Evolutionary conservation across 2,329 filamentous ascomycete genomes (phyloP).

Genomic region (Chalaropsis thielavioides): DNA sequence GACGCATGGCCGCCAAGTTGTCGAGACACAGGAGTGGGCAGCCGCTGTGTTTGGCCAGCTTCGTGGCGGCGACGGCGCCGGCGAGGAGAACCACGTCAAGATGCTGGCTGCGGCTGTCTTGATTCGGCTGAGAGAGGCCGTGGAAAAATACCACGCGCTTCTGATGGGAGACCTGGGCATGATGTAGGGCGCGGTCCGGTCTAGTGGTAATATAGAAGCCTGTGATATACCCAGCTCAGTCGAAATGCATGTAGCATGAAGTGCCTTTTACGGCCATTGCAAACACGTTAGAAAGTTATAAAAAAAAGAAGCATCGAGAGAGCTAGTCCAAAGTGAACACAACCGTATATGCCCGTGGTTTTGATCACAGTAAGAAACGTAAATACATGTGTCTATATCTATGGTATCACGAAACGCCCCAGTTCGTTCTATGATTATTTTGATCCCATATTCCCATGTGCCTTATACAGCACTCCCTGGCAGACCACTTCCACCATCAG

Average conservation of each 20-base stretch:
- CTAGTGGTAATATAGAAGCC: background rate
- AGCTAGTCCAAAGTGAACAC: no score
- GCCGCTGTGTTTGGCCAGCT: constrained; percentile 54
- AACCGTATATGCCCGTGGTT: no score
- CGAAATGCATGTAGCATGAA: no score
- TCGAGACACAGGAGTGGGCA: constrained; percentile 83
- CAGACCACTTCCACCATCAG: no score
- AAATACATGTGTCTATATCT: no score
- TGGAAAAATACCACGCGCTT: constrained; percentile 65
- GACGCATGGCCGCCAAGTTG: constrained; percentile 57
- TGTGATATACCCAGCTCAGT: no score
- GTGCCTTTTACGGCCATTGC: no score
- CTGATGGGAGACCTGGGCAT: constrained; percentile 50
- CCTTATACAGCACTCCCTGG: background rate
- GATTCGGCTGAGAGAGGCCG: constrained; percentile 63
- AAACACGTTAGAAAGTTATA: no score
- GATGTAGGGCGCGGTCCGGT: background rate
- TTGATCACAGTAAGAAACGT: no score
- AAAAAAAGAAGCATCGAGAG: no score
- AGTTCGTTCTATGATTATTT: no score
- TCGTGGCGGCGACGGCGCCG: constrained; percentile 33
- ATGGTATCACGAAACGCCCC: no score
- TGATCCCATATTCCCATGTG: background rate
- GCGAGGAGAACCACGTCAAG: constrained; percentile 66
- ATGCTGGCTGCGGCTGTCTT: constrained; percentile 64